Evolutionary conservation across 768 basidiomycete species (phyloP), one percentile per base, ranked within the genome.

Genomic region (Mycena pura): DNA sequence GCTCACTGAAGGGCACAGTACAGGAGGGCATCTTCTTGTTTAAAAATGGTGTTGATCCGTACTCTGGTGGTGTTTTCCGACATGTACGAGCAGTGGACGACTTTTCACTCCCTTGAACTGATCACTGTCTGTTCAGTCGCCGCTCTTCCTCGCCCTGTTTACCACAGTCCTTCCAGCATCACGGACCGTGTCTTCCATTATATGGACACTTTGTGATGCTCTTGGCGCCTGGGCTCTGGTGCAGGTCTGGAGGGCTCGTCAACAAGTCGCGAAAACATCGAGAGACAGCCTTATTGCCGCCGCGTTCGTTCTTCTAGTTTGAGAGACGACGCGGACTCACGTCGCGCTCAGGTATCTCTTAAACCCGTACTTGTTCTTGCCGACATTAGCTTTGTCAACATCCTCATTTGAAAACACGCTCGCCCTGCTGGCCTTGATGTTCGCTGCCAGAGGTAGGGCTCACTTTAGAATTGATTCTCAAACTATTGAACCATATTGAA

Each of bases 21-120:
- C 86, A 88, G 70, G 96, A 98, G 75, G 96, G 95, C 17, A 82
- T 96, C 5, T 94, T 89, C 75, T 83, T 98, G 15, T 89, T 88
- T 63, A 78, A 82, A 39, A 79, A 91, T 75, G 87, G 86, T n/a
- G 77, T 93, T 22, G 86, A 95, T 71, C 95, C 95, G 28, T 98
- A 97, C 67, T 84, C 89, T 57, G 95, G 94, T 38, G 92, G 93
- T 6, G 77, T 87, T 10, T 93, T 96, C 71, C 84, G 89, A 69
- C 95, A 96, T 74, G 95, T 96, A 75, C n/a, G n/a, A 60, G 91
- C 64, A 25, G 47, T 36, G 28, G 24, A 6, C 5, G 41, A 19
- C 38, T 24, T 29, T 36, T 61, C 51, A 25, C 24, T 56, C 59
- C 62, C 15, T 27, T 27, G 57, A 39, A 21, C 61, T 54, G 38